phyloP scores from a whole-genome alignment of 371 early-diverging fungal genomes.

The Mucor piriformis region DNA sequence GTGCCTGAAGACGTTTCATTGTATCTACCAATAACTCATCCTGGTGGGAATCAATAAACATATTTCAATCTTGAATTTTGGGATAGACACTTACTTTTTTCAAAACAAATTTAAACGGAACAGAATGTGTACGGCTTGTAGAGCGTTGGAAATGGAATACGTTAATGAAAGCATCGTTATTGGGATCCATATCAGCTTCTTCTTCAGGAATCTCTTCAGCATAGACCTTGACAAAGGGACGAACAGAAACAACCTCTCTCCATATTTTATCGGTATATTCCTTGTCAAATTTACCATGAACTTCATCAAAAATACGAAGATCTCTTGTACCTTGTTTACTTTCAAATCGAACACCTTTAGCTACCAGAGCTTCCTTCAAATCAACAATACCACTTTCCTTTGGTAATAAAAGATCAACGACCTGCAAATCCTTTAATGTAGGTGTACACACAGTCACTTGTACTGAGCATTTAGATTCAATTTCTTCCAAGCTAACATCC shows the following conservation, averaged over 20 bases:
- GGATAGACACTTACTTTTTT: slow-evolving; percentile 53
- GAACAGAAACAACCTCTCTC: slow-evolving; percentile 10
- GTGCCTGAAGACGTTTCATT: slow-evolving; percentile 70
- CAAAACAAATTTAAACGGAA: slow-evolving; percentile 81
- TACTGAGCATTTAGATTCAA: slow-evolving; percentile 75
- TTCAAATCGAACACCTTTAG: slow-evolving; percentile 19
- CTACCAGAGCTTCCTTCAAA: slow-evolving; percentile 26
- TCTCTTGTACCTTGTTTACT: slow-evolving; percentile 5
- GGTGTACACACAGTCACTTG: slow-evolving; percentile 62
- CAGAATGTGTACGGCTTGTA: slow-evolving; percentile 68
- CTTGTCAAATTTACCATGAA: slow-evolving; percentile 21
- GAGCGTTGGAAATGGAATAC: slow-evolving; percentile 82
- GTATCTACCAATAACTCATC: slow-evolving; percentile 72
- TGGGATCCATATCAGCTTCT: slow-evolving; percentile 33
- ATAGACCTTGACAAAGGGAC: slow-evolving; percentile 15
- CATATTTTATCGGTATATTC: slow-evolving; percentile 21
- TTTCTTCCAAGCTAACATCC: slow-evolving; percentile 76
- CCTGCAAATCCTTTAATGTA: slow-evolving; percentile 31
- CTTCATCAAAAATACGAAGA: slow-evolving; percentile 22
- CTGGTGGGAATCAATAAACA: slow-evolving; percentile 33
- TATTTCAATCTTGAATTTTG: too few species aligned
- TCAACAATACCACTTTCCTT: slow-evolving; percentile 27
- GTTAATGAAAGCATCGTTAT: slow-evolving; percentile 47
- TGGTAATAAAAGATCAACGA: slow-evolving; percentile 37
- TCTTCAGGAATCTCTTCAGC: slow-evolving; percentile 64